A percentile compares a stretch with the other conserved stretches of the same genome.
These are phyloP conservation scores for Botryotinia globosa DNA, from an alignment of 2,329 filamentous ascomycete genomes.

Conservation along the genomic window DNA sequence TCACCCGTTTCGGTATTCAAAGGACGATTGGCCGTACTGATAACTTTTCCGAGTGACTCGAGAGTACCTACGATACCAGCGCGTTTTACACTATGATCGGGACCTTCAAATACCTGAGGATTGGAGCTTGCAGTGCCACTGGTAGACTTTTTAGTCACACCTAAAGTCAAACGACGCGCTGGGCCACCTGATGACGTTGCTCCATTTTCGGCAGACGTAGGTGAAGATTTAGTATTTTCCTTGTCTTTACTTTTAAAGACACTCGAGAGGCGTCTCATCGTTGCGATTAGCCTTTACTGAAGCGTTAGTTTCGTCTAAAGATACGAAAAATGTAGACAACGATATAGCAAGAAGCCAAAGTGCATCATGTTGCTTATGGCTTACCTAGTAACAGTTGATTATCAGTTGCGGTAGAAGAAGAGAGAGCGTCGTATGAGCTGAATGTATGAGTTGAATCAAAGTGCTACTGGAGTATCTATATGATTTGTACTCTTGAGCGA, in stretches of 20 bases:
- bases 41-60: conserved; percentile 23
- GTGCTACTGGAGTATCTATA: background rate
- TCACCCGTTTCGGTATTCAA: conserved; percentile 61
- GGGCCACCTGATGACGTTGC: background rate
- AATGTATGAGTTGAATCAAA: background rate
- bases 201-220: conserved; percentile 4
- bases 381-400: background rate
- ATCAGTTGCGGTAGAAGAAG: background rate
- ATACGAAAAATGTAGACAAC: background rate
- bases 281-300: background rate
- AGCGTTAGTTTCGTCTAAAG: background rate
- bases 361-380: background rate
- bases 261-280: conserved; percentile 21
- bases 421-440: background rate
- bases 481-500: background rate
- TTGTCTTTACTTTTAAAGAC: conserved; percentile 24
- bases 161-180: conserved; percentile 8
- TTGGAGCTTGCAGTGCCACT: conserved; percentile 5
- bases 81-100: conserved; percentile 24
- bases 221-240: conserved; percentile 2
- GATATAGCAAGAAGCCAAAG: background rate
- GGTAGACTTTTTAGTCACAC: conserved; percentile 10
- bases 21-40: conserved; percentile 57
- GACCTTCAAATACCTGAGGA: conserved; percentile 19
- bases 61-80: conserved; percentile 23